Percentiles rank a stretch among this genome's conserved stretches.
Evolutionary conservation across 805 yeast genomes (phyloP).

Genomic region (Myxozyma monticola): DNA sequence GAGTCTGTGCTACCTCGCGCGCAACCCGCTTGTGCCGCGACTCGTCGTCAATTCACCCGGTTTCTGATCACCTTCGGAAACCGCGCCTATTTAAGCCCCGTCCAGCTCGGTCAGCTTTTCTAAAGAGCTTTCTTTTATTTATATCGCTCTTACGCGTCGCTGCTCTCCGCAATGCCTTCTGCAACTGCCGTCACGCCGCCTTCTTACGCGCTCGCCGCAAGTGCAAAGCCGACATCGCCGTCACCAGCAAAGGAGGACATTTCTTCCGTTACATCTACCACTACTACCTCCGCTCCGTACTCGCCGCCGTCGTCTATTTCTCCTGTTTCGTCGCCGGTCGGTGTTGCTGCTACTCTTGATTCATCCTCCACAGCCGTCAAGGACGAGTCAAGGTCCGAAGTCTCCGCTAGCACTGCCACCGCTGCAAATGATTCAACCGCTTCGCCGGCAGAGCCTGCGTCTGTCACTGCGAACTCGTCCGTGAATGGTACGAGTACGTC

Average conservation of each 20-base stretch:
- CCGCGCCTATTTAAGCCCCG: neutral
- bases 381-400: neutral
- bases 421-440: constrained; percentile 32
- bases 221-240: constrained; percentile 33
- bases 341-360: constrained; percentile 1
- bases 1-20: too few relatives aligned
- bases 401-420: constrained; percentile 7
- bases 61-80: constrained; percentile 15
- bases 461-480: neutral
- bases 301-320: neutral
- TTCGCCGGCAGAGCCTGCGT: constrained; percentile 12
- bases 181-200: constrained; percentile 21
- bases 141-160: neutral
- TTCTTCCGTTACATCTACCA: neutral
- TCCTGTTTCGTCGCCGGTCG: neutral
- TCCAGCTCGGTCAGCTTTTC: neutral
- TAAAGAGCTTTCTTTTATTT: neutral
- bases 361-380: neutral
- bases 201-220: constrained; percentile 31
- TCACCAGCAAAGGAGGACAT: constrained; percentile 24
- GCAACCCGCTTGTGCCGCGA: too few relatives aligned
- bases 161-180: constrained; percentile 16
- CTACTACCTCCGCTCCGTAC: neutral
- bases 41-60: constrained; percentile 8
- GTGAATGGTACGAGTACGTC: constrained; percentile 1